These are phyloP conservation scores for Chrysanthemum makinoi DNA, from an alignment of 129 eudicot species.

Conservation along the genomic window DNA sequence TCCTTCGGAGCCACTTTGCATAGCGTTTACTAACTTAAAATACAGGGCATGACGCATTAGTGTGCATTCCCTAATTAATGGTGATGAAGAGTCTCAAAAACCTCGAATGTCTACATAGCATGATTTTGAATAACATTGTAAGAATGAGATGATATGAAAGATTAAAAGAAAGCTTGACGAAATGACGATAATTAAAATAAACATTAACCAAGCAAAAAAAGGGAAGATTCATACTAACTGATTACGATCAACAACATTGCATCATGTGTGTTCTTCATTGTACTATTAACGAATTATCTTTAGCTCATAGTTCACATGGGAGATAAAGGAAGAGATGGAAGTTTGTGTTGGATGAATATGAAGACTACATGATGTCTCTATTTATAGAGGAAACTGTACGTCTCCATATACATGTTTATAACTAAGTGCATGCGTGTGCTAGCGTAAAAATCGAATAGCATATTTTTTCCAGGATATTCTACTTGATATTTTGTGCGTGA, in stretches of 20 bases:
- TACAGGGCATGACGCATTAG: too few species aligned
- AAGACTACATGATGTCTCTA: constrained; percentile 16
- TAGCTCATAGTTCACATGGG: neutral
- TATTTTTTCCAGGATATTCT: too few species aligned
- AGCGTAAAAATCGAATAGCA: too few species aligned
- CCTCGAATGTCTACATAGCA: too few species aligned
- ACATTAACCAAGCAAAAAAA: neutral
- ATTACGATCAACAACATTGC: neutral
- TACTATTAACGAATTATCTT: neutral
- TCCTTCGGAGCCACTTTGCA: neutral
- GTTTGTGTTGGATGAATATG: constrained; percentile 15
- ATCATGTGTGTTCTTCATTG: neutral
- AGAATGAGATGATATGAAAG: too few species aligned
- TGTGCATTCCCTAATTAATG: too few species aligned
- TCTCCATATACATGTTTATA: neutral
- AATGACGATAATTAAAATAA: neutral
- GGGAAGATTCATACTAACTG: neutral
- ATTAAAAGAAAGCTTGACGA: neutral
- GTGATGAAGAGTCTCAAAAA: too few species aligned
- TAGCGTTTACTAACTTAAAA: too few species aligned
- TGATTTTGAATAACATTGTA: too few species aligned
- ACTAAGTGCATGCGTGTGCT: too few species aligned
- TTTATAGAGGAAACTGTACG: constrained; percentile 25
- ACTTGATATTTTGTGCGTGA: too few species aligned
- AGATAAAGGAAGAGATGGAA: constrained; percentile 15